Percentiles rank a stretch among this genome's conserved stretches.
Evolutionary conservation across 306 rosid genomes (phyloP).

Genomic region (Betula pendula): DNA sequence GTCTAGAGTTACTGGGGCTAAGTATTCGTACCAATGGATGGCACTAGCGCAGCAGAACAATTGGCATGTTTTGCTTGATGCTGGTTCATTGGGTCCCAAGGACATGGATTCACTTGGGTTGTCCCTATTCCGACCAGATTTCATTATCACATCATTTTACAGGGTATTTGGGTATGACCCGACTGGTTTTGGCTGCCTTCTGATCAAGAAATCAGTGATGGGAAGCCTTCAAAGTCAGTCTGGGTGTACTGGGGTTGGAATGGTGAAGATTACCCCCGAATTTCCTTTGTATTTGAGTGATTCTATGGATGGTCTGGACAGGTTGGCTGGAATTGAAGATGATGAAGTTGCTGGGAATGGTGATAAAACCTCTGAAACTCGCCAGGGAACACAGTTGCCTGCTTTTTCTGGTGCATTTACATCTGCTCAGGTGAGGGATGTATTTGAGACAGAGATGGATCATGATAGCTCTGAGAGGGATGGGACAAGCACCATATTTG

Average conservation of each 20-base stretch:
- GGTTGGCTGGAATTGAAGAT: slow-evolving; percentile 61
- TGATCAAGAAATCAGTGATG: slow-evolving; percentile 89
- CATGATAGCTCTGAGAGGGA: slow-evolving; percentile 92
- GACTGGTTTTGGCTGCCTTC: slow-evolving; percentile 94
- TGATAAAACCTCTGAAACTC: slow-evolving; percentile 60
- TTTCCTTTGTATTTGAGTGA: slow-evolving; percentile 87
- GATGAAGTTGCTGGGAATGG: slow-evolving; percentile 48
- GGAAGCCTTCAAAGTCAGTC: slow-evolving; percentile 85
- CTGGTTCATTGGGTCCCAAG: slow-evolving; percentile 96
- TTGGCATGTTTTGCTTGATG: slow-evolving; percentile 97
- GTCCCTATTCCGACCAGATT: slow-evolving; percentile 95
- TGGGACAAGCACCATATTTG: slow-evolving; percentile 91
- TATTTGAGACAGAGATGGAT: slow-evolving; percentile 89
- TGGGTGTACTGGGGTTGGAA: slow-evolving; percentile 89
- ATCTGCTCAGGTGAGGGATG: slow-evolving; percentile 89
- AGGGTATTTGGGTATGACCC: slow-evolving; percentile 95
- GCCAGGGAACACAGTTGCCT: slow-evolving; percentile 68
- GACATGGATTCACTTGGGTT: slow-evolving; percentile 98
- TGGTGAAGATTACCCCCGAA: slow-evolving; percentile 94
- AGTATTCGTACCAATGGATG: slow-evolving; percentile 99
- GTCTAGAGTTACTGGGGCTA: slow-evolving; percentile 92
- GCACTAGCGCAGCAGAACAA: slow-evolving; percentile 96
- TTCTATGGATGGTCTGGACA: slow-evolving; percentile 79
- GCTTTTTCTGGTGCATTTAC: slow-evolving; percentile 95
- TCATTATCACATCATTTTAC: slow-evolving; percentile 89